Evolutionary conservation across 106 monocot genomes (phyloP).

Genomic region (Hemerocallis citrina): DNA sequence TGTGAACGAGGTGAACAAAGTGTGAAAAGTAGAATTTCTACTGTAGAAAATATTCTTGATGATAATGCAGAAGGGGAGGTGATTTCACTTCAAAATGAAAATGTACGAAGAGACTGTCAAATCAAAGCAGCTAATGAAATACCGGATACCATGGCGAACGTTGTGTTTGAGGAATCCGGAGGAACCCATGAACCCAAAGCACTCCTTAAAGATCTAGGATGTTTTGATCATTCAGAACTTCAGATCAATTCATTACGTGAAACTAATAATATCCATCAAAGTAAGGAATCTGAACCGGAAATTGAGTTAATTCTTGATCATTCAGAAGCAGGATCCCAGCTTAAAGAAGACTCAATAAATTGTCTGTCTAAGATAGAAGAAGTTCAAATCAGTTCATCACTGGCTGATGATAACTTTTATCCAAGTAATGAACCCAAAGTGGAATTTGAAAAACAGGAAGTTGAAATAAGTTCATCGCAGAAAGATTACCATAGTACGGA

Average conservation of each 20-base stretch:
- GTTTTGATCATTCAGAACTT: background rate
- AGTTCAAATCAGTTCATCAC: background rate
- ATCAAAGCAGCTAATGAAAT: background rate
- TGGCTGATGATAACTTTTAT: background rate
- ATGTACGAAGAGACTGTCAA: background rate
- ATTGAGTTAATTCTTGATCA: background rate
- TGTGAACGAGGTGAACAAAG: conserved; percentile 1
- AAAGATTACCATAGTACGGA: too few species aligned
- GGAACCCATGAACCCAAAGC: background rate
- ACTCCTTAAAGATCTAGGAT: background rate
- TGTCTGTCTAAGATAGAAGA: background rate
- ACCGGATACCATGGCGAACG: background rate
- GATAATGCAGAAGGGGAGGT: conserved; percentile 1
- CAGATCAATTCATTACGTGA: background rate
- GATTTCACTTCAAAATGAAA: background rate
- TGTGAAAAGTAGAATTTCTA: background rate
- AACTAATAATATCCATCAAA: background rate
- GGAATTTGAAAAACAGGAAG: background rate
- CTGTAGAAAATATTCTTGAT: background rate
- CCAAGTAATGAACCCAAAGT: background rate
- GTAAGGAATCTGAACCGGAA: background rate
- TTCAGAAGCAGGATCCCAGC: background rate
- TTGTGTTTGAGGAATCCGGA: background rate
- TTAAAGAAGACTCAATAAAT: background rate
- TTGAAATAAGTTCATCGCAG: background rate